phyloP scores from a whole-genome alignment of 2,329 filamentous ascomycete genomes.

The Exophiala sp. region DNA sequence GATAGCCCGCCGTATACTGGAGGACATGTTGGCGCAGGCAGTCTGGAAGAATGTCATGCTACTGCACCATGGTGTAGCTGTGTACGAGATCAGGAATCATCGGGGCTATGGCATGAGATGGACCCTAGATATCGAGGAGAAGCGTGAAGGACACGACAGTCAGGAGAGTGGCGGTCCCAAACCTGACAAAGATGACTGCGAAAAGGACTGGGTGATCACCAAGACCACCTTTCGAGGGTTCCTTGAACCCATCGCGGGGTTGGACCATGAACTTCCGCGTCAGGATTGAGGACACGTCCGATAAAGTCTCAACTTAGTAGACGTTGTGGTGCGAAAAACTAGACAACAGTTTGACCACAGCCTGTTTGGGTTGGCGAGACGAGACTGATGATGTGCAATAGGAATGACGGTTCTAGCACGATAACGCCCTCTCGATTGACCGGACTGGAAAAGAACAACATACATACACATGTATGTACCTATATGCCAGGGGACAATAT shows the following conservation, averaged over 20 bases:
- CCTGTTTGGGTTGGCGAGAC: neutral
- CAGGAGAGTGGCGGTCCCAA: neutral
- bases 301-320: neutral
- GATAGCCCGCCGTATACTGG: constrained; percentile 21
- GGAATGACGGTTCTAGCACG: too few species aligned
- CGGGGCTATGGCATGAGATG: constrained; percentile 28
- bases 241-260: constrained; percentile 25
- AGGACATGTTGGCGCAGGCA: constrained; percentile 23
- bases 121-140: constrained; percentile 22
- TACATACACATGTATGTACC: neutral
- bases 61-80: constrained; percentile 25
- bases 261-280: constrained; percentile 22
- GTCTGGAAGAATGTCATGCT: constrained; percentile 29
- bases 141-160: neutral
- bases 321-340: neutral
- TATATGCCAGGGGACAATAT: neutral
- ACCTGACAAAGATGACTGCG: constrained; percentile 6
- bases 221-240: constrained; percentile 25
- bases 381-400: too few species aligned
- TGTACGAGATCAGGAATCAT: constrained; percentile 28
- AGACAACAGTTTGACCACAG: neutral
- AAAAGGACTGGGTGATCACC: constrained; percentile 20
- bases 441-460: too few species aligned
- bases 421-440: too few species aligned
- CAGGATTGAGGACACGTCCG: neutral